These are phyloP conservation scores for Boletus austroedulis DNA, from an alignment of 1,284 basidiomycete species.

Conservation along the genomic window DNA sequence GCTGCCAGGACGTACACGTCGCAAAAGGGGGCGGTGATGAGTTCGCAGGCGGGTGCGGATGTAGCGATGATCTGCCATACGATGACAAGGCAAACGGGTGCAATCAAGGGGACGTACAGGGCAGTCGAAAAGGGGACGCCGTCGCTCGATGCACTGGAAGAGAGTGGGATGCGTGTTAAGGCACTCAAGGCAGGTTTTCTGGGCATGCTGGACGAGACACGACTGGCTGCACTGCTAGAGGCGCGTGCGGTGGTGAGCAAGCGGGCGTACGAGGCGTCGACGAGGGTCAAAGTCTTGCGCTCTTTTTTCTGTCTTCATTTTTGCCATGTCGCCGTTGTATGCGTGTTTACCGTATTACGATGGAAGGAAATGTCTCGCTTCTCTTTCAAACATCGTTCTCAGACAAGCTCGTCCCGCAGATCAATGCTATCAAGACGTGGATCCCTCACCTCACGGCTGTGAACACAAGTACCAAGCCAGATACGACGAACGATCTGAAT, in stretches of 20 bases:
- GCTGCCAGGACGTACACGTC: constrained; percentile 51
- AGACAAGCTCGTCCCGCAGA: too few relatives aligned
- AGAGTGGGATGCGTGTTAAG: constrained; percentile 46
- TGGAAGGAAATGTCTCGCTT: too few relatives aligned
- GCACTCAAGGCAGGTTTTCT: constrained; percentile 51
- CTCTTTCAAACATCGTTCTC: too few relatives aligned
- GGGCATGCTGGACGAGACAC: constrained; percentile 39
- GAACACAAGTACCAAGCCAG: background rate
- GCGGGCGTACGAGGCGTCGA: constrained; percentile 47
- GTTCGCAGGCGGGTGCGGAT: constrained; percentile 61
- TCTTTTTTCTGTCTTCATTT: too few relatives aligned
- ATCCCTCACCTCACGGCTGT: background rate
- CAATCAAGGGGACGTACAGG: constrained; percentile 49
- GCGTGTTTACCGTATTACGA: too few relatives aligned
- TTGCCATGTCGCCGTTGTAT: too few relatives aligned
- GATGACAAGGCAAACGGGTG: constrained; percentile 49
- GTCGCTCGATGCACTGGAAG: constrained; percentile 37
- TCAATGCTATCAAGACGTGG: background rate
- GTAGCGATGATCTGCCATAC: constrained; percentile 71
- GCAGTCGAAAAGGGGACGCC: constrained; percentile 47
- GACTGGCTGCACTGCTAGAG: constrained; percentile 39
- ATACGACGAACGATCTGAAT: background rate
- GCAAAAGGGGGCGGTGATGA: constrained; percentile 52
- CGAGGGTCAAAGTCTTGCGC: too few relatives aligned
- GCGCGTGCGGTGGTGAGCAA: constrained; percentile 43